Evolutionary conservation across 306 rosid genomes (phyloP).

Genomic region (Gillenia trifoliata): DNA sequence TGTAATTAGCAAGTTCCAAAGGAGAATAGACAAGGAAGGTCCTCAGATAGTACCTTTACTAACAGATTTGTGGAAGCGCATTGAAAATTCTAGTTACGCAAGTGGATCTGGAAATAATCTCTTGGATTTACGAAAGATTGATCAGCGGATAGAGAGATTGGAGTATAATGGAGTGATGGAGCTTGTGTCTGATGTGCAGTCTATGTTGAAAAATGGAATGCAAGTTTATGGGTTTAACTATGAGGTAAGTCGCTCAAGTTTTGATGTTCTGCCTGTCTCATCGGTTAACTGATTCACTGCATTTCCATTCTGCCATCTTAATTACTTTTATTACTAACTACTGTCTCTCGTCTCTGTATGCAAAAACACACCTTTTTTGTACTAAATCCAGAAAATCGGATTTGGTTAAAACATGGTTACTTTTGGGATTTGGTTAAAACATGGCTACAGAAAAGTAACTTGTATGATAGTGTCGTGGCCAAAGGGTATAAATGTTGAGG

Average conservation of each 20-base stretch:
- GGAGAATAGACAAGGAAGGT: conserved; percentile 87
- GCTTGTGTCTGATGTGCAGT: conserved; percentile 82
- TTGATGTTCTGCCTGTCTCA: conserved; percentile 1
- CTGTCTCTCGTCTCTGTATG: neutral
- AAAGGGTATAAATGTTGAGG: neutral
- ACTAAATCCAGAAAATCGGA: neutral
- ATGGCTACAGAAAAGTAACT: neutral
- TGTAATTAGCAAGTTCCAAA: conserved; percentile 85
- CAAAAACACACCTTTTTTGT: neutral
- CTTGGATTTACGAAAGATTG: conserved; percentile 78
- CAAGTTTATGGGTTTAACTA: conserved; percentile 65
- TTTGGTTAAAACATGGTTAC: neutral
- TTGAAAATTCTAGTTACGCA: conserved; percentile 54
- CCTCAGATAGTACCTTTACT: conserved; percentile 83
- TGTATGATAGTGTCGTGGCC: neutral
- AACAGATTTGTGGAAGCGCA: conserved; percentile 85
- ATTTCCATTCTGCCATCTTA: neutral
- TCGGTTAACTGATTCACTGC: neutral
- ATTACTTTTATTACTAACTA: neutral
- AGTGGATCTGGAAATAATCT: conserved; percentile 57
- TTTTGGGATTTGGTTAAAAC: neutral
- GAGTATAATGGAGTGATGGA: conserved; percentile 85
- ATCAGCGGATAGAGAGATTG: conserved; percentile 75
- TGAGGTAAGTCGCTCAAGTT: conserved; percentile 57
- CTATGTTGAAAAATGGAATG: conserved; percentile 84